Evolutionary conservation across 257 asterid species (phyloP), one percentile per base, ranked within the genome.

Genomic region (Solanum tacnaense): DNA sequence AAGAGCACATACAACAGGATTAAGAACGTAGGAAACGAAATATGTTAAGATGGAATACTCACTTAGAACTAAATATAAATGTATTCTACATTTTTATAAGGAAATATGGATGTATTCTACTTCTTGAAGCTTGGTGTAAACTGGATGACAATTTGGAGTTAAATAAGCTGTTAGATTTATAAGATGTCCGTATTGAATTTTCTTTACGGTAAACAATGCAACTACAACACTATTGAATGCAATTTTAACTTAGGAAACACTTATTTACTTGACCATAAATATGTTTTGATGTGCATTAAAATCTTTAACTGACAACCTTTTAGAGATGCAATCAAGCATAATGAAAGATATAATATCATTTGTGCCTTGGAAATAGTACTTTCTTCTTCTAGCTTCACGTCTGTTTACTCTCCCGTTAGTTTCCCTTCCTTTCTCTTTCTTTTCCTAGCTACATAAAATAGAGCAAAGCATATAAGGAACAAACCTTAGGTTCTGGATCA

Each of bases 401-500:
- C 34, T 16, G 13, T 20, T 32, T 32, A 38, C 84, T 38, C 84
- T 39, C 62, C 13, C 44, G 2, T 76, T 76, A 76, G 60, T 38
- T 78, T 78, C 36, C 84, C 13, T 39, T 78, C 36, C 62, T 13
- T 78, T 75, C 35, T 38, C 34, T 76, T 21, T 46, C 58, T 76
- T 38, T 76, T 44, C 84, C 65, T 79, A 41, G 65, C 35, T 41
- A 41, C 65, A 29, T 79, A 25, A 41, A n/a, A 79, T 79, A 79
- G 25, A 13, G 25, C 31, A 44, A 58, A 44, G 75, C 46, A 85
- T 60, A 87, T 39, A 87, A 88, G 83, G 86, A 90, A 89, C 92
- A 88, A 90, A 94, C 98, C 97, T 94, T 92, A 84, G 95, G 88
- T 83, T 92, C 95, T 12, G 93, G 92, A 89, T 94, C 96, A 20